A percentile compares a stretch with the other conserved stretches of the same genome.
phyloP scores from a whole-genome alignment of 495 filamentous ascomycete genomes.

The Chaetomidium leptoderma region DNA sequence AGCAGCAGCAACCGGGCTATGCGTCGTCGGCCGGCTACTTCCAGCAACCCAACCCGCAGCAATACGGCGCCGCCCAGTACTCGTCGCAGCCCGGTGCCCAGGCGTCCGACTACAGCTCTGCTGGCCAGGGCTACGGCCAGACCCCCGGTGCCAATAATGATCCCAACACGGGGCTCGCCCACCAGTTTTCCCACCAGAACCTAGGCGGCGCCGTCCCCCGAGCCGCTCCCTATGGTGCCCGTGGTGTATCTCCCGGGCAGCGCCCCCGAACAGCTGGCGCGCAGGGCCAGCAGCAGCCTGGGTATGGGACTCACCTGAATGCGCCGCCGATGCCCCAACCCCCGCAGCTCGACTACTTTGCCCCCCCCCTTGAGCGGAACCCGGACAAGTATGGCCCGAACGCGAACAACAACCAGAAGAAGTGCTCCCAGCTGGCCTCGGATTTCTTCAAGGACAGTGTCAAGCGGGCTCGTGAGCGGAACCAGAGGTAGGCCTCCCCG shows the following conservation, averaged over 20 bases:
- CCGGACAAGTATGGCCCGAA: constrained; percentile 66
- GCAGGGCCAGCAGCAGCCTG: constrained; percentile 50
- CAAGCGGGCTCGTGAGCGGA: constrained; percentile 82
- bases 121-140: constrained; percentile 50
- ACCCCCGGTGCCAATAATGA: constrained; percentile 55
- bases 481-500: constrained; percentile 67
- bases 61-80: constrained; percentile 36
- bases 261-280: constrained; percentile 76
- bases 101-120: constrained; percentile 30
- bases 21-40: constrained; percentile 32
- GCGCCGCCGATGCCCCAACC: constrained; percentile 58
- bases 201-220: constrained; percentile 66
- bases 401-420: constrained; percentile 66
- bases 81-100: constrained; percentile 29
- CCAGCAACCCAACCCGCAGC: constrained; percentile 18
- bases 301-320: constrained; percentile 61
- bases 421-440: constrained; percentile 70
- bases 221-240: constrained; percentile 59
- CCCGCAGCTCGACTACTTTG: constrained; percentile 50
- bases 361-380: constrained; percentile 62
- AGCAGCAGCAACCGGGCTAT: constrained; percentile 37
- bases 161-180: constrained; percentile 79
- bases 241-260: constrained; percentile 65
- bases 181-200: constrained; percentile 97
- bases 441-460: constrained; percentile 97